phyloP scores from a whole-genome alignment of 2,329 filamentous ascomycete species.

The Tolypocladium ophioglossoides region DNA sequence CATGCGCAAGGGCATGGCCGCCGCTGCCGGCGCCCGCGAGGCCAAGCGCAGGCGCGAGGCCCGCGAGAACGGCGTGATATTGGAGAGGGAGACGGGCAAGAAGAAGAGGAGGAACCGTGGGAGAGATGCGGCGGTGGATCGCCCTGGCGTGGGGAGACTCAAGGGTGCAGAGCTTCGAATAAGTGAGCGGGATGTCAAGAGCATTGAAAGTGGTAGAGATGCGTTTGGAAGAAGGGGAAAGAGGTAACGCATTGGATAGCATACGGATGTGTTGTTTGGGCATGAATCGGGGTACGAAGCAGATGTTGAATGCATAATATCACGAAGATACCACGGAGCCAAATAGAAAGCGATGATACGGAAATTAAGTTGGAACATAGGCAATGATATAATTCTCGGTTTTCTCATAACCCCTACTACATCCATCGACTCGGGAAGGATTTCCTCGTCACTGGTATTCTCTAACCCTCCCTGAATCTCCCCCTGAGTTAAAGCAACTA shows the following conservation, averaged over 20 bases:
- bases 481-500: constrained; percentile 12
- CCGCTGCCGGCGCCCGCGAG: constrained; percentile 56
- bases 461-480: neutral
- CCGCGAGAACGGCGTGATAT: constrained; percentile 78
- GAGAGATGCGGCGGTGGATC: constrained; percentile 54
- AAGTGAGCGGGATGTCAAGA: constrained; percentile 64
- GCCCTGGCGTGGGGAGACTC: constrained; percentile 71
- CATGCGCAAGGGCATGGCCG: constrained; percentile 73
- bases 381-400: neutral
- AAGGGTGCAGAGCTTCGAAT: constrained; percentile 68
- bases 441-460: neutral
- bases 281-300: neutral
- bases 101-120: constrained; percentile 29
- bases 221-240: constrained; percentile 28
- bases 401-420: constrained; percentile 9
- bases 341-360: neutral
- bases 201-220: constrained; percentile 49
- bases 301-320: neutral
- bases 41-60: constrained; percentile 66
- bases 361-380: neutral
- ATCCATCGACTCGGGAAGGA: constrained; percentile 1
- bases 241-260: constrained; percentile 9
- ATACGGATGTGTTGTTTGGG: neutral
- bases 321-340: neutral
- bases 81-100: constrained; percentile 49